Evolutionary conservation across 352 stramenopile genomes (phyloP).

Genomic region (Globisporangium middletonii): DNA sequence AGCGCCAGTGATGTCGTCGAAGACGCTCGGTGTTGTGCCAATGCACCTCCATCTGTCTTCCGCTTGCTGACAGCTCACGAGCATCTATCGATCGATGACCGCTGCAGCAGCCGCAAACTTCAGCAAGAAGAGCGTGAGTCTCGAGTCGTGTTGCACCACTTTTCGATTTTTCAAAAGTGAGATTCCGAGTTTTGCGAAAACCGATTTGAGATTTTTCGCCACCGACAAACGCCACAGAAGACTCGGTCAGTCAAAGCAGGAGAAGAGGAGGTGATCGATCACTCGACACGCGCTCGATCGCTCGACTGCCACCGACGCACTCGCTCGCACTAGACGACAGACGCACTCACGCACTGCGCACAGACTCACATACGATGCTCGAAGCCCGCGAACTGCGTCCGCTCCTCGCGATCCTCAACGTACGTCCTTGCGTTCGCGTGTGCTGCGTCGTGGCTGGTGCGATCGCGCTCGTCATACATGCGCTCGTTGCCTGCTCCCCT

Average conservation of each 20-base stretch:
- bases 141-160: too few relatives aligned
- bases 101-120: neutral
- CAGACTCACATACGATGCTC: slow-evolving; percentile 40
- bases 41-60: slow-evolving; percentile 1
- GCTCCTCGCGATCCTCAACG: slow-evolving; percentile 79
- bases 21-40: neutral
- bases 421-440: slow-evolving; percentile 22
- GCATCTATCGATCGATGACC: neutral
- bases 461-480: neutral
- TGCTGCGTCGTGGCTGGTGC: neutral
- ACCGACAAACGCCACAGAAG: slow-evolving; percentile 10
- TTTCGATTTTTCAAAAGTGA: neutral
- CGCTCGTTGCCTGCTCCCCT: too few relatives aligned
- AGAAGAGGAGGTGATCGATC: neutral
- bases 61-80: neutral
- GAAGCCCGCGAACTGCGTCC: slow-evolving; percentile 77
- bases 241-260: slow-evolving; percentile 1
- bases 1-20: neutral
- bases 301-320: neutral
- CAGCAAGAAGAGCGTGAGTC: too few relatives aligned
- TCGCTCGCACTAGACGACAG: too few relatives aligned
- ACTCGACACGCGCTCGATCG: neutral
- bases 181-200: neutral
- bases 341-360: neutral
- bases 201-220: neutral